phyloP scores from a whole-genome alignment of 176 grass and related monocot genomes.

The Avena atlantica region DNA sequence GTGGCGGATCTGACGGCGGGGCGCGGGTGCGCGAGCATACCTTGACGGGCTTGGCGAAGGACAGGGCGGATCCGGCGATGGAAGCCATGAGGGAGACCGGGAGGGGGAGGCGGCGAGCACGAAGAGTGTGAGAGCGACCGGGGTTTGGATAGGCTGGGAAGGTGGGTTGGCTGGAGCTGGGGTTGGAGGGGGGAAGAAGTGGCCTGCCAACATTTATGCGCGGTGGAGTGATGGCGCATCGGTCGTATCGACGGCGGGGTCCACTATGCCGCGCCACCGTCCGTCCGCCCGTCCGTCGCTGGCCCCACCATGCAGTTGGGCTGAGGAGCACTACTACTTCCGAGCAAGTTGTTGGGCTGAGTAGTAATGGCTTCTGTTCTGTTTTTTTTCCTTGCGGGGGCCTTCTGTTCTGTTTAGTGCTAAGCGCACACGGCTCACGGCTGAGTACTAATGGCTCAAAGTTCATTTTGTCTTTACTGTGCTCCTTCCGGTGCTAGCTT shows the following conservation, averaged over 20 bases:
- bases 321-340: too few relatives aligned
- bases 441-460: neutral
- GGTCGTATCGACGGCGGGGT: conserved; percentile 51
- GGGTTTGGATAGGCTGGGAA: neutral
- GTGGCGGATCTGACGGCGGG: conserved; percentile 15
- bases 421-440: neutral
- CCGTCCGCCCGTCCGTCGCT: neutral
- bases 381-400: too few relatives aligned
- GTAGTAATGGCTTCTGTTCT: neutral
- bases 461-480: neutral
- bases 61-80: conserved; percentile 54
- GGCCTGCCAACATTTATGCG: conserved; percentile 3
- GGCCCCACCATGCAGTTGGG: too few relatives aligned
- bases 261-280: conserved; percentile 22
- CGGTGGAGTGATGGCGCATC: conserved; percentile 21
- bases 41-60: conserved; percentile 56
- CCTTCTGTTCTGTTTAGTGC: neutral
- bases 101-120: conserved; percentile 51
- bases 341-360: neutral
- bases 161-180: neutral
- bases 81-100: conserved; percentile 45
- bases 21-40: neutral
- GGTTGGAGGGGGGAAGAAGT: neutral
- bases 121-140: conserved; percentile 50
- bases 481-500: neutral